Conservation (phyloP, 257 asterid species). For the Nyctanthes arbortristis region DNA sequence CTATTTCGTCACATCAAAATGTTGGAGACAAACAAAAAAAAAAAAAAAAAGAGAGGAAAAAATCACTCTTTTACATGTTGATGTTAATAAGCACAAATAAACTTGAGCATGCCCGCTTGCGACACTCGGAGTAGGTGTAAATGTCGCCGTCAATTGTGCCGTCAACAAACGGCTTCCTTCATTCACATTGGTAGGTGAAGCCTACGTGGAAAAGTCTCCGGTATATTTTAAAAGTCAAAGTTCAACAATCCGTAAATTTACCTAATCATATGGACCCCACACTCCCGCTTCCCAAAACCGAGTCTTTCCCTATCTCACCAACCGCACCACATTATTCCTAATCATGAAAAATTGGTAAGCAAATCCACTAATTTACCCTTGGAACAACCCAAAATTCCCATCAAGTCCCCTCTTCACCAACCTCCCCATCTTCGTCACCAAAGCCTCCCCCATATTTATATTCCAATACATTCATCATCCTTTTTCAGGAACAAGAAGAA, state of each 20-base stretch:
- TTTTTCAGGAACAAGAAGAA: slow-evolving; percentile 26
- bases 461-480: slow-evolving; percentile 22
- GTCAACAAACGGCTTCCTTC: slow-evolving; percentile 20
- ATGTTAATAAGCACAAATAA: too few relatives aligned
- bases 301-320: slow-evolving; percentile 46
- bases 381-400: slow-evolving; percentile 47
- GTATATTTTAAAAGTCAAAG: slow-evolving; percentile 24
- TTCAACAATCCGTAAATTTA: slow-evolving; percentile 21
- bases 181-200: slow-evolving; percentile 35
- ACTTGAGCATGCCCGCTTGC: too few relatives aligned
- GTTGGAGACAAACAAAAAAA: too few relatives aligned
- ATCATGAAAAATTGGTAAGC: neutral
- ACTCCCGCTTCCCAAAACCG: slow-evolving; percentile 27
- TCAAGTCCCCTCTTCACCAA: slow-evolving; percentile 34
- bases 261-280: slow-evolving; percentile 35
- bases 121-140: slow-evolving; percentile 25
- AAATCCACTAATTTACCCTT: slow-evolving; percentile 35
- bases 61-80: too few relatives aligned
- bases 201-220: slow-evolving; percentile 26
- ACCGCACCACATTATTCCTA: slow-evolving; percentile 38
- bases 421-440: slow-evolving; percentile 41
- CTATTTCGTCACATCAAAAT: too few relatives aligned
- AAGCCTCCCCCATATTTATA: slow-evolving; percentile 46
- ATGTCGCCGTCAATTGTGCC: slow-evolving; percentile 16
- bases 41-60: too few relatives aligned